A percentile compares a stretch with the other conserved stretches of the same genome.
These are phyloP conservation scores for Cinnamomum micranthum DNA, from an alignment of 164 flowering plant species.

Conservation along the genomic window DNA sequence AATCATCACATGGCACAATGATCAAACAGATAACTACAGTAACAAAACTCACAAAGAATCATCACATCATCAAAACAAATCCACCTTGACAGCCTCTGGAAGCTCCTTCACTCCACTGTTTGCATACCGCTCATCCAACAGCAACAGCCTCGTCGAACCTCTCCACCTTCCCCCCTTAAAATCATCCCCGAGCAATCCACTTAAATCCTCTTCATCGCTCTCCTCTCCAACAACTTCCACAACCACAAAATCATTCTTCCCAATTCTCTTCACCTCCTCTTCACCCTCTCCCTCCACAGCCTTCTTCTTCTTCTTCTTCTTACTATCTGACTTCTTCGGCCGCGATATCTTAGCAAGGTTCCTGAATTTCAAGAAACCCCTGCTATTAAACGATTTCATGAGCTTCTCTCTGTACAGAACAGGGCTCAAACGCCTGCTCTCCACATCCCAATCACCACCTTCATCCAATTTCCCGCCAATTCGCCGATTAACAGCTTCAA, in stretches of 20 bases:
- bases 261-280: constrained; percentile 23
- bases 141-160: constrained; percentile 82
- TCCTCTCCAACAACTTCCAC: constrained; percentile 61
- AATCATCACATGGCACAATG: no score
- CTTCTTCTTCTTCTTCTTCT: constrained; percentile 40
- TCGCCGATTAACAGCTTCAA: constrained; percentile 43
- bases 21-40: not conserved
- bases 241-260: constrained; percentile 39
- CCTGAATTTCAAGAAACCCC: constrained; percentile 66
- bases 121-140: constrained; percentile 74
- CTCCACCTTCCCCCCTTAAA: constrained; percentile 63
- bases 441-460: constrained; percentile 35
- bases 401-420: constrained; percentile 78
- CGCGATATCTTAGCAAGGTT: constrained; percentile 80
- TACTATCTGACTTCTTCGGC: constrained; percentile 26
- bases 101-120: constrained; percentile 41
- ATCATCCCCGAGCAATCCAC: constrained; percentile 64
- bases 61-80: constrained; percentile 22
- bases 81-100: constrained; percentile 90
- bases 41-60: constrained; percentile 23
- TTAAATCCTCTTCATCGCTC: constrained; percentile 45
- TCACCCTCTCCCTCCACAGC: constrained; percentile 16
- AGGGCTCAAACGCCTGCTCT: constrained; percentile 27
- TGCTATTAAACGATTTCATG: constrained; percentile 54
- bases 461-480: constrained; percentile 54